phyloP scores from a whole-genome alignment of 208 protist species.

The Crithidia sp. region DNA sequence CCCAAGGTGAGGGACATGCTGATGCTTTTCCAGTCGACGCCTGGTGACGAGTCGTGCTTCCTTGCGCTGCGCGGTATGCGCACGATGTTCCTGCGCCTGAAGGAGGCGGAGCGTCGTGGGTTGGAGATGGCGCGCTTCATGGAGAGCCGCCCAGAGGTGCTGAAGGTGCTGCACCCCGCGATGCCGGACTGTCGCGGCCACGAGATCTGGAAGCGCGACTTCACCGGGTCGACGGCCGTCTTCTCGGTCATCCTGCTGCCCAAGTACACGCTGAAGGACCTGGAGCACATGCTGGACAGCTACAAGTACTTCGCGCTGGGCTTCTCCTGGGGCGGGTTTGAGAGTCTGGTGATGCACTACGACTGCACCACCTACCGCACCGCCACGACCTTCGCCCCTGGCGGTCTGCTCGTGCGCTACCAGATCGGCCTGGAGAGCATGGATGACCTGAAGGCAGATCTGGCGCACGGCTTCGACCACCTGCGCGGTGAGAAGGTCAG shows the following conservation, averaged over 20 bases:
- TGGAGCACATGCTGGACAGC: slow-evolving; percentile 27
- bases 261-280: slow-evolving; percentile 26
- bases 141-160: slow-evolving; percentile 26
- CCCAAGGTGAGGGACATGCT: slow-evolving; percentile 28
- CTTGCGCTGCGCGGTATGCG: slow-evolving; percentile 37
- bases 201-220: slow-evolving; percentile 45
- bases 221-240: slow-evolving; percentile 31
- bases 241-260: slow-evolving; percentile 34
- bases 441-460: slow-evolving; percentile 38
- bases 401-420: slow-evolving; percentile 28
- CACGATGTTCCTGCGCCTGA: slow-evolving; percentile 37
- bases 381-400: slow-evolving; percentile 28
- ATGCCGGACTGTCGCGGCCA: slow-evolving; percentile 25
- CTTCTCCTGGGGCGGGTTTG: slow-evolving; percentile 41
- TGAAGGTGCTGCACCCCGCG: slow-evolving; percentile 36
- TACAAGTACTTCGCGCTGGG: slow-evolving; percentile 33
- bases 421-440: slow-evolving; percentile 41
- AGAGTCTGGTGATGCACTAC: slow-evolving; percentile 39
- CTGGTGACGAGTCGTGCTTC: slow-evolving; percentile 43
- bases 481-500: slow-evolving; percentile 5
- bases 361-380: slow-evolving; percentile 37
- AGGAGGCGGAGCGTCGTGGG: slow-evolving; percentile 33
- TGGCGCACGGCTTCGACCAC: slow-evolving; percentile 25
- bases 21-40: slow-evolving; percentile 27
- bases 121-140: slow-evolving; percentile 28